Conservation (phyloP, 306 rosid species). For the Casuarina equisetifolia region DNA sequence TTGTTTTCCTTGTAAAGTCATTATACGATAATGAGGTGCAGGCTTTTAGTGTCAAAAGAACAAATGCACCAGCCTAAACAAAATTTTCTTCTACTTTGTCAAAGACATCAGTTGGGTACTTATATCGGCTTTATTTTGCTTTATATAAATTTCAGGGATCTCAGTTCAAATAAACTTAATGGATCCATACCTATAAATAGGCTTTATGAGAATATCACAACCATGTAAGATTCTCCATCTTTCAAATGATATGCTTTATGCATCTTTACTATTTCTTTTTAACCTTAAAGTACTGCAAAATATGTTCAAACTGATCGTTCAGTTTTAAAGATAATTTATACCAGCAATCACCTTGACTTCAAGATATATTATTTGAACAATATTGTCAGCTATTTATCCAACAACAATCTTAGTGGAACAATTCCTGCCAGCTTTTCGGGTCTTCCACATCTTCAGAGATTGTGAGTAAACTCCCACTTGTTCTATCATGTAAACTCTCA, state of each 20-base stretch:
- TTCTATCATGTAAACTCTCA: constrained; percentile 6
- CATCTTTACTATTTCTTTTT: neutral
- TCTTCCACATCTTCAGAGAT: constrained; percentile 64
- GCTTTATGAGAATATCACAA: constrained; percentile 65
- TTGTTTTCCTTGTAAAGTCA: constrained; percentile 14
- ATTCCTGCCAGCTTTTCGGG: constrained; percentile 65
- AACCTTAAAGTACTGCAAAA: neutral
- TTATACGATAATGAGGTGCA: neutral
- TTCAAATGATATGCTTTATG: constrained; percentile 11
- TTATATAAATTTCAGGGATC: constrained; percentile 65
- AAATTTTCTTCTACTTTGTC: constrained; percentile 9
- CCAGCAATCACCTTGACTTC: neutral
- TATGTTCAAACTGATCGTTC: neutral
- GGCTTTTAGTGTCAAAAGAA: constrained; percentile 15
- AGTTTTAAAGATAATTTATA: constrained; percentile 7
- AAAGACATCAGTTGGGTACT: constrained; percentile 13
- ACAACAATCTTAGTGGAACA: constrained; percentile 67
- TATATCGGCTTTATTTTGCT: constrained; percentile 23
- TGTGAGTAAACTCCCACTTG: constrained; percentile 51
- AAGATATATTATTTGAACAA: constrained; percentile 18
- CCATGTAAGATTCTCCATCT: constrained; percentile 69
- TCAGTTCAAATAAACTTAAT: constrained; percentile 69
- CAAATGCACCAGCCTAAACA: constrained; percentile 6
- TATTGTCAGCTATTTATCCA: constrained; percentile 62
- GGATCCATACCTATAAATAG: constrained; percentile 60